Evolutionary conservation across 164 flowering plant genomes (phyloP).

Genomic region (Warburgia ugandensis): DNA sequence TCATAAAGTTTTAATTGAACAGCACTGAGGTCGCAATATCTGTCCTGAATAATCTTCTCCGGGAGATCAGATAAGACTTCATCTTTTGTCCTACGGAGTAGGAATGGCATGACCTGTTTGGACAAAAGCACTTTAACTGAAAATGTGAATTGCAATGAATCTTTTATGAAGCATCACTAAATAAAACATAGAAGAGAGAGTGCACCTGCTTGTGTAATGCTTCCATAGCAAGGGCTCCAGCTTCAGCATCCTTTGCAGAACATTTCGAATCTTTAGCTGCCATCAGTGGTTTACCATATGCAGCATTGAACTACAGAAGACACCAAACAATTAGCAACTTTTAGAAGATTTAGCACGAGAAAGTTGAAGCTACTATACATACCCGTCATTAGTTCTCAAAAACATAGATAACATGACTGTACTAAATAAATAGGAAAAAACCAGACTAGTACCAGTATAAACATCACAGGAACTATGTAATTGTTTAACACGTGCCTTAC

Average conservation of each 20-base stretch:
- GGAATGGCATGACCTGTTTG: conserved; percentile 95
- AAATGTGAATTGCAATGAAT: too few relatives aligned
- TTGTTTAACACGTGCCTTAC: too few relatives aligned
- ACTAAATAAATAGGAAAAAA: too few relatives aligned
- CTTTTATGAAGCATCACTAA: too few relatives aligned
- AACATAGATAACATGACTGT: too few relatives aligned
- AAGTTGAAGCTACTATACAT: too few relatives aligned
- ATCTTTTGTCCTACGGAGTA: conserved; percentile 94
- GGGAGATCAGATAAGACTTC: conserved; percentile 97
- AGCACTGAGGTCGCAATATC: conserved; percentile 92
- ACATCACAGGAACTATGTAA: too few relatives aligned
- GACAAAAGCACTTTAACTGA: background rate
- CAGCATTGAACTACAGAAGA: conserved; percentile 74
- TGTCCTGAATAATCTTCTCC: conserved; percentile 95
- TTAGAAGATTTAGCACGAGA: background rate
- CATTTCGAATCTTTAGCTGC: conserved; percentile 94
- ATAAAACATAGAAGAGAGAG: too few relatives aligned
- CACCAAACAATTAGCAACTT: conserved; percentile 5
- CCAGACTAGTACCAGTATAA: too few relatives aligned
- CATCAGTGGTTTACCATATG: conserved; percentile 85
- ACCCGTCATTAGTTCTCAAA: too few relatives aligned
- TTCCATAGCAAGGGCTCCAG: conserved; percentile 97
- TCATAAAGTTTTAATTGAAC: conserved; percentile 88
- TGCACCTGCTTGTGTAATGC: conserved; percentile 96
- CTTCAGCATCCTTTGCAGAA: conserved; percentile 98